Conservation (phyloP, 1,284 basidiomycete species). For the Hemileia vastatrix region DNA sequence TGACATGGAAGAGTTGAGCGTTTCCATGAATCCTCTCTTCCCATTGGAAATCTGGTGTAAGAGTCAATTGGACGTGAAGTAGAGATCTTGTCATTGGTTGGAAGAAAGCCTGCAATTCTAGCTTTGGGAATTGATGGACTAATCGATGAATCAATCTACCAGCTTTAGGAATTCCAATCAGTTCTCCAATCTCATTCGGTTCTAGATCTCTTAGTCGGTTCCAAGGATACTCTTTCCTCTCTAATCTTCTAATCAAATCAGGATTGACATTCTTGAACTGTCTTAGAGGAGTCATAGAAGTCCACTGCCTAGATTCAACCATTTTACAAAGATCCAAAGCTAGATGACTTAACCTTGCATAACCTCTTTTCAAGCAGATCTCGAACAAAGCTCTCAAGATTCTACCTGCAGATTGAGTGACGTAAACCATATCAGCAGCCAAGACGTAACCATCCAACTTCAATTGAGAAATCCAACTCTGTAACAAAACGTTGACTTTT, state of each 20-base stretch:
- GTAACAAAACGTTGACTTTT: slow-evolving; percentile 92
- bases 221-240: slow-evolving; percentile 98
- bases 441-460: slow-evolving; percentile 93
- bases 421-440: slow-evolving; percentile 85
- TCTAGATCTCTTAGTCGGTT: slow-evolving; percentile 86
- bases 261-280: slow-evolving; percentile 82
- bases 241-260: slow-evolving; percentile 81
- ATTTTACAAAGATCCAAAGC: slow-evolving; percentile 94
- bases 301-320: slow-evolving; percentile 66
- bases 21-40: slow-evolving; percentile 83
- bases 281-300: slow-evolving; percentile 89
- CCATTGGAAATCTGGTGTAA: slow-evolving; percentile 93
- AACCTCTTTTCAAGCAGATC: slow-evolving; percentile 95
- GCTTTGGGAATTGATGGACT: slow-evolving; percentile 89
- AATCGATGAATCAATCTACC: slow-evolving; percentile 81
- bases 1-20: slow-evolving; percentile 78
- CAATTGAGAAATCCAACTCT: slow-evolving; percentile 87
- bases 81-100: slow-evolving; percentile 86
- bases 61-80: slow-evolving; percentile 74
- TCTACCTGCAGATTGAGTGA: slow-evolving; percentile 50
- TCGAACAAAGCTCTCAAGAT: slow-evolving; percentile 95
- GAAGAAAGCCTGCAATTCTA: slow-evolving; percentile 91
- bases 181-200: slow-evolving; percentile 72
- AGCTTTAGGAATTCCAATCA: slow-evolving; percentile 77
- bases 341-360: slow-evolving; percentile 82